Conservation (phyloP, 108 stramenopile species). For the Fragilaria radians region DNA sequence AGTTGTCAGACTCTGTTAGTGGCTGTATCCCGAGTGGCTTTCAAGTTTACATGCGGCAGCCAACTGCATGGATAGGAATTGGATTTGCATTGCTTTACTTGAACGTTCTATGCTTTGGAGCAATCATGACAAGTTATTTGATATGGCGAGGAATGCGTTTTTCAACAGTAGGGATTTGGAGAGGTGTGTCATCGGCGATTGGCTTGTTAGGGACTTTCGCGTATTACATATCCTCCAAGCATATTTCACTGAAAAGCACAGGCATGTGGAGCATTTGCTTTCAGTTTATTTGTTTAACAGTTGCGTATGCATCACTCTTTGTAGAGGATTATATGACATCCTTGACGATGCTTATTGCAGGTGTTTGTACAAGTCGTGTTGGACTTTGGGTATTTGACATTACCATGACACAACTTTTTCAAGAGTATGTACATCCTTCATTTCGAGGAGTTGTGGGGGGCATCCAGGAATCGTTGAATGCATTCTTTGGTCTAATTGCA, state of each 20-base stretch:
- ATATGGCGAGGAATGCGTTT: conserved; percentile 46
- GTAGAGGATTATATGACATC: conserved; percentile 6
- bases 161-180: conserved; percentile 36
- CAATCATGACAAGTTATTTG: conserved; percentile 59
- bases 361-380: conserved; percentile 51
- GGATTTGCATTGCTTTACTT: conserved; percentile 15
- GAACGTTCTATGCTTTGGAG: conserved; percentile 53
- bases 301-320: conserved; percentile 18
- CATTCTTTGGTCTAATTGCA: conserved; percentile 38
- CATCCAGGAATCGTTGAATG: conserved; percentile 48
- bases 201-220: conserved; percentile 59
- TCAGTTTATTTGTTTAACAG: conserved; percentile 35
- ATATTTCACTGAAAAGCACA: conserved; percentile 23
- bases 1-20: no score
- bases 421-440: conserved; percentile 37
- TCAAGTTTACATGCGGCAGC: neutral
- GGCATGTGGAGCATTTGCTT: conserved; percentile 51
- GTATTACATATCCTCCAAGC: conserved; percentile 31
- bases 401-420: conserved; percentile 56
- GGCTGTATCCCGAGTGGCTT: no score
- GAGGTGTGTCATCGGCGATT: conserved; percentile 45
- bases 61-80: neutral
- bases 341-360: conserved; percentile 32
- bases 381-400: conserved; percentile 75
- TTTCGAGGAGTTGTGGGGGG: conserved; percentile 56